Conservation (phyloP, 108 stramenopile species). For the Aurantiochytrium sp. region DNA sequence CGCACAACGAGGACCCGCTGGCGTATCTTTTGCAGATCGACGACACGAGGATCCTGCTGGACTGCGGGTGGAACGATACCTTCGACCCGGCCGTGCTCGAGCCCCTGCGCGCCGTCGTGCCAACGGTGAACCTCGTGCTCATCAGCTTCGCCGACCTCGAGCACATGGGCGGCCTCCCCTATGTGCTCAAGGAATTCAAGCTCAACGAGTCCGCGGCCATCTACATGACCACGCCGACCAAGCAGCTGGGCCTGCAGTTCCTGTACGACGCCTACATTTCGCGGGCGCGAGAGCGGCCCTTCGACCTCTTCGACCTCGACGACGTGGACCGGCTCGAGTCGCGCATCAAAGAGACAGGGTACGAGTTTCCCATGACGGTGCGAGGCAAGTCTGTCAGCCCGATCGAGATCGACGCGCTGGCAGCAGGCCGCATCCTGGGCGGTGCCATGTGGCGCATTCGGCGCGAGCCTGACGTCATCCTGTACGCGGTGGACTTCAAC, state of each 20-base stretch:
- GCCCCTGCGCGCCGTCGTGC: background rate
- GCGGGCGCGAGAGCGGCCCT: background rate
- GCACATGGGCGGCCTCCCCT: constrained; percentile 23
- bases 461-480: background rate
- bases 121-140: background rate
- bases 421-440: background rate
- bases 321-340: constrained; percentile 2
- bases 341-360: background rate
- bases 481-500: constrained; percentile 21
- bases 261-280: constrained; percentile 15
- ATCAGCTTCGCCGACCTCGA: background rate
- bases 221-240: background rate
- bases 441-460: background rate
- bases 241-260: background rate
- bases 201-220: background rate
- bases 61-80: constrained; percentile 23
- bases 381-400: background rate
- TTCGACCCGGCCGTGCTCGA: background rate
- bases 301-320: background rate
- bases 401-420: background rate
- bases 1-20: constrained; percentile 13
- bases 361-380: background rate
- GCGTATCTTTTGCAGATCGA: background rate
- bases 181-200: background rate
- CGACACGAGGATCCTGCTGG: background rate